These are phyloP conservation scores for Macrophomina tecta DNA, from an alignment of 2,329 filamentous ascomycete genomes.

Conservation along the genomic window DNA sequence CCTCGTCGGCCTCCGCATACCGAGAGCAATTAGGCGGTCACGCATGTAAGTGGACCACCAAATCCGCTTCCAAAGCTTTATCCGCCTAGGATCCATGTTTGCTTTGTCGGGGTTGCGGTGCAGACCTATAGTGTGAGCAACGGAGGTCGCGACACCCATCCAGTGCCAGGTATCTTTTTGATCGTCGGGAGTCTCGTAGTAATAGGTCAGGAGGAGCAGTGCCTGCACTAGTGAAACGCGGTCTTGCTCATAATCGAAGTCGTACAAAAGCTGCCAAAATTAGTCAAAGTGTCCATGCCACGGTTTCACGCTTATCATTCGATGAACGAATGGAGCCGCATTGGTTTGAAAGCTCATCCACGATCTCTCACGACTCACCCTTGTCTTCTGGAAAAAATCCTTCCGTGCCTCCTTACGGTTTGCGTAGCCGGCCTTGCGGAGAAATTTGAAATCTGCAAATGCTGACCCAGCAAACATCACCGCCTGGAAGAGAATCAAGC, in stretches of 20 bases:
- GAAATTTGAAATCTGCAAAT: slow-evolving; percentile 79
- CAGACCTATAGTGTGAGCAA: slow-evolving; percentile 91
- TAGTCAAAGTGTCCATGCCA: slow-evolving; percentile 23
- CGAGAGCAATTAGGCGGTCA: slow-evolving; percentile 87
- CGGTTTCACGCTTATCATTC: slow-evolving; percentile 19
- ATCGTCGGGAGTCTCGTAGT: slow-evolving; percentile 96
- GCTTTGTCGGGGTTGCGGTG: slow-evolving; percentile 84
- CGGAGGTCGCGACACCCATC: slow-evolving; percentile 94
- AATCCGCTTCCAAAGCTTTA: slow-evolving; percentile 89
- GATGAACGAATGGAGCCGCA: not conserved
- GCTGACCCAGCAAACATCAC: slow-evolving; percentile 94
- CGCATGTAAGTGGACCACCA: slow-evolving; percentile 99
- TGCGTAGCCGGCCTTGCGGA: slow-evolving; percentile 77
- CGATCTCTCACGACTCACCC: slow-evolving; percentile 60
- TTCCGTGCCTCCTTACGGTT: slow-evolving; percentile 83
- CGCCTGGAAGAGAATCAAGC: slow-evolving; percentile 87
- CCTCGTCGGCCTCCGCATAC: slow-evolving; percentile 89
- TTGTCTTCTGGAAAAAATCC: slow-evolving; percentile 85
- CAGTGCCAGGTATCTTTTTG: slow-evolving; percentile 99
- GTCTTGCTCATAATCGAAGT: slow-evolving; percentile 93
- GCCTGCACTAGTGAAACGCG: slow-evolving; percentile 88
- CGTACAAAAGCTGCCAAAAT: slow-evolving; percentile 73
- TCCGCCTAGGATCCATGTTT: slow-evolving; percentile 73
- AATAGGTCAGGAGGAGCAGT: slow-evolving; percentile 91
- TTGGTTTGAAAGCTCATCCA: not conserved